These are phyloP conservation scores for Kwoniella pini DNA, from an alignment of 768 basidiomycete species.

Conservation along the genomic window DNA sequence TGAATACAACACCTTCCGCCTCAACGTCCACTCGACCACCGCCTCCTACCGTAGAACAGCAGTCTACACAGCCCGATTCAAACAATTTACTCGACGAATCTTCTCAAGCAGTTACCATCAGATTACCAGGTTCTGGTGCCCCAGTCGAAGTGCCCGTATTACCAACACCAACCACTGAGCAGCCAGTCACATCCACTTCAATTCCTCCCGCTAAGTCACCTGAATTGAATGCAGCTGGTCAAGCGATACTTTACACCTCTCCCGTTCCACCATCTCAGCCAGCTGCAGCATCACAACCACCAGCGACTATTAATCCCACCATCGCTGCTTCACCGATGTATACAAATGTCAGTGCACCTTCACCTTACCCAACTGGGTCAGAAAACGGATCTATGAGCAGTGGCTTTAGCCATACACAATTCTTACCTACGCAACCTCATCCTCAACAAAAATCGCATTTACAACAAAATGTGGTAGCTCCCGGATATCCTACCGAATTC, in stretches of 20 bases:
- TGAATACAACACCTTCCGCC: not conserved
- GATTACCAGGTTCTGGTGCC: constrained; percentile 30
- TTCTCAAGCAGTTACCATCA: constrained; percentile 27
- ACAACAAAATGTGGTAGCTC: not conserved
- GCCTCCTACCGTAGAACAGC: constrained; percentile 11
- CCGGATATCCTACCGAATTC: constrained; percentile 6
- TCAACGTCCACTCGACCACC: not conserved
- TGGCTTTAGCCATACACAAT: constrained; percentile 16
- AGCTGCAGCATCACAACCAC: not conserved
- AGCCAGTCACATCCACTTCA: not conserved
- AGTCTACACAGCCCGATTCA: constrained; percentile 28
- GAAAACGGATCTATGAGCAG: constrained; percentile 32
- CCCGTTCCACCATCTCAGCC: constrained; percentile 5
- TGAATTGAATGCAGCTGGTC: constrained; percentile 13
- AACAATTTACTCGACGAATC: constrained; percentile 32
- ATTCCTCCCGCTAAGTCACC: not conserved
- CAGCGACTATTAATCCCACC: not conserved
- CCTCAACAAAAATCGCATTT: not conserved
- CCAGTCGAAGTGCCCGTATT: constrained; percentile 12
- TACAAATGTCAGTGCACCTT: constrained; percentile 1
- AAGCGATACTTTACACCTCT: constrained; percentile 15
- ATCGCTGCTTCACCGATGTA: not conserved
- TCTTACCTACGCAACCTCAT: constrained; percentile 1
- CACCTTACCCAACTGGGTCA: constrained; percentile 22
- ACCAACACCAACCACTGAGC: not conserved